phyloP scores from a whole-genome alignment of 345 rosid species.

The Eucalyptus polyanthemos region DNA sequence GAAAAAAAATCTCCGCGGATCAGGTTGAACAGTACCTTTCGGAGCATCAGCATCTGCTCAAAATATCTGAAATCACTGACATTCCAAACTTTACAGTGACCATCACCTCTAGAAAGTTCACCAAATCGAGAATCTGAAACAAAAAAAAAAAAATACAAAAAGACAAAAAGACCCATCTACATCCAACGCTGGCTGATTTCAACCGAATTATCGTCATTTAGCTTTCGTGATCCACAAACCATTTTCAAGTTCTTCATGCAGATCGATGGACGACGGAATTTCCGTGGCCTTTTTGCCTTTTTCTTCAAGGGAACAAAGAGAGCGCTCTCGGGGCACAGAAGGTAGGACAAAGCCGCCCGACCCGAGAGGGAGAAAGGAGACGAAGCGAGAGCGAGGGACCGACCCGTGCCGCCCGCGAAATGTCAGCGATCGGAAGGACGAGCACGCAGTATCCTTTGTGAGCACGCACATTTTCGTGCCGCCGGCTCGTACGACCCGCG shows the following conservation, averaged over 20 bases:
- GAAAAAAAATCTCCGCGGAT: background rate
- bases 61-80: background rate
- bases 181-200: background rate
- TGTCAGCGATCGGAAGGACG: background rate
- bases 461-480: background rate
- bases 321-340: background rate
- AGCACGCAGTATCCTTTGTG: accelerated
- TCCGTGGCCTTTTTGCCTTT: background rate
- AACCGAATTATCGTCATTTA: background rate
- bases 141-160: no score
- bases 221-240: background rate
- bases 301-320: background rate
- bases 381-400: background rate
- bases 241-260: background rate
- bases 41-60: background rate
- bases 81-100: background rate
- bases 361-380: background rate
- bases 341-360: background rate
- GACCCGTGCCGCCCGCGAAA: background rate
- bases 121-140: background rate
- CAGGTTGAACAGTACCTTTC: background rate
- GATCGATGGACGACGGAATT: background rate
- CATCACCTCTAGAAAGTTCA: background rate
- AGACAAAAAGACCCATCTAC: background rate
- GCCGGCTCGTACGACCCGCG: background rate